Base-by-base conservation (phyloP, 164 flowering plant genomes). In the Magnolia sinica region DNA sequence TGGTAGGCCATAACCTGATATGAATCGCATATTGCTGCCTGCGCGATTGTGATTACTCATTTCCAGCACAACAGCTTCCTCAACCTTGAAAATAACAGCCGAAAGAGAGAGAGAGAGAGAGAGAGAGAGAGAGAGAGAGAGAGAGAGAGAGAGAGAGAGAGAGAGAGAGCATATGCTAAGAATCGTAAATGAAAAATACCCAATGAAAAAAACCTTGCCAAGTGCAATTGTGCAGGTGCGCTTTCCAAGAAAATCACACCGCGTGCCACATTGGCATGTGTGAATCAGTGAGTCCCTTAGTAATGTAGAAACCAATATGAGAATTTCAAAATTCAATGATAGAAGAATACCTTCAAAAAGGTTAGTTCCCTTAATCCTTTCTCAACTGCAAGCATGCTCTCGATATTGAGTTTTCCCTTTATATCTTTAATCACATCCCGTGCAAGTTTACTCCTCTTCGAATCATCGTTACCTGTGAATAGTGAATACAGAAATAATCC, bases 371-470 rank as follows among this genome's bases (percentile, higher is more conserved):
- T 88, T 78, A 94, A 83, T 20, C 97, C 99, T 94, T 91, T 92
- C 83, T 96, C 99, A 80, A 96, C 97, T 29, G 97, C 89, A 81
- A 96, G 97, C 97, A 96, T 96, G 78, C 91, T 96, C 78, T 93
- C 99, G 64, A 95, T 90, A 74, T 88, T 92, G 73, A 92, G 96
- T 79, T 93, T 98, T 79, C 96, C 97, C 76, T 87, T 88, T n/a
- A 90, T 79, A 88, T 92, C 97, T 84, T 80, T 90, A 8, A 55
- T 55, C 73, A 85, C 80, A 74, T 93, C 96, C 73, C 79, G 84
- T 45, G 81, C 83, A 83, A 86, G 82, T 71, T 84, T 85, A 78
- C 84, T 89, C 78, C 89, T 87, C 76, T 65, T 83, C 70, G 83
- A 77, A 86, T 88, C 88, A 79, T 82, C 83, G 51, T 83, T 82